phyloP scores from a whole-genome alignment of 1,284 basidiomycete genomes.

The Pholiota adiposa region DNA sequence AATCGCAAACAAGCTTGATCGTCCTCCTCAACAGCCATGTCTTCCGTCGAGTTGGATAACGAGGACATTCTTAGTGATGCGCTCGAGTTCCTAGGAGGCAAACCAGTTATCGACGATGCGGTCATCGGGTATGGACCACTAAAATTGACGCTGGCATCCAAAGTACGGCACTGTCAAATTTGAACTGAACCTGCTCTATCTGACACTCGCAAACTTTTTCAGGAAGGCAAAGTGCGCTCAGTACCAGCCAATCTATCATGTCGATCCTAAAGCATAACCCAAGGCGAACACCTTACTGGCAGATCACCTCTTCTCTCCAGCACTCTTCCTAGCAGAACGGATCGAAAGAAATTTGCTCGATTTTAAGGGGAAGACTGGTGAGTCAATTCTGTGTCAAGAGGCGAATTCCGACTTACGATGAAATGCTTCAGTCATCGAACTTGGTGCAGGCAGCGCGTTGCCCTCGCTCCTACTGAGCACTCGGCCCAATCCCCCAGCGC shows the following conservation, averaged over 20 bases:
- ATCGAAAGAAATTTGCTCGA: slow-evolving; percentile 59
- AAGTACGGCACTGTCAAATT: slow-evolving; percentile 15
- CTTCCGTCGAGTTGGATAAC: slow-evolving; percentile 1
- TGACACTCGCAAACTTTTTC: slow-evolving; percentile 14
- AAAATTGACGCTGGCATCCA: slow-evolving; percentile 18
- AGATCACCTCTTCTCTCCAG: slow-evolving; percentile 73
- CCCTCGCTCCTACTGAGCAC: slow-evolving; percentile 64
- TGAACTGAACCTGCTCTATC: slow-evolving; percentile 4
- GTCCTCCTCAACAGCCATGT: neutral
- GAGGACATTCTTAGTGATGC: slow-evolving; percentile 23
- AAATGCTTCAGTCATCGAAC: slow-evolving; percentile 56
- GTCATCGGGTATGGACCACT: slow-evolving; percentile 20
- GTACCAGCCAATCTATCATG: slow-evolving; percentile 14
- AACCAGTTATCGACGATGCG: slow-evolving; percentile 15
- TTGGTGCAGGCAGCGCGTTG: slow-evolving; percentile 68
- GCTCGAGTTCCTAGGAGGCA: slow-evolving; percentile 20
- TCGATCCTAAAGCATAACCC: slow-evolving; percentile 16
- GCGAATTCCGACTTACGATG: neutral
- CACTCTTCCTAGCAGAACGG: slow-evolving; percentile 64
- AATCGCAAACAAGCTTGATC: neutral
- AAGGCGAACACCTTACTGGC: slow-evolving; percentile 73
- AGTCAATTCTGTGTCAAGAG: slow-evolving; percentile 3
- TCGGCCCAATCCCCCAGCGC: slow-evolving; percentile 44
- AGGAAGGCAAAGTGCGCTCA: slow-evolving; percentile 59
- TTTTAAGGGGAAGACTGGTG: slow-evolving; percentile 43